Evolutionary conservation across 208 protist species (phyloP), one percentile per base, ranked within the genome.

Genomic region (Trypanosoma boissoni): DNA sequence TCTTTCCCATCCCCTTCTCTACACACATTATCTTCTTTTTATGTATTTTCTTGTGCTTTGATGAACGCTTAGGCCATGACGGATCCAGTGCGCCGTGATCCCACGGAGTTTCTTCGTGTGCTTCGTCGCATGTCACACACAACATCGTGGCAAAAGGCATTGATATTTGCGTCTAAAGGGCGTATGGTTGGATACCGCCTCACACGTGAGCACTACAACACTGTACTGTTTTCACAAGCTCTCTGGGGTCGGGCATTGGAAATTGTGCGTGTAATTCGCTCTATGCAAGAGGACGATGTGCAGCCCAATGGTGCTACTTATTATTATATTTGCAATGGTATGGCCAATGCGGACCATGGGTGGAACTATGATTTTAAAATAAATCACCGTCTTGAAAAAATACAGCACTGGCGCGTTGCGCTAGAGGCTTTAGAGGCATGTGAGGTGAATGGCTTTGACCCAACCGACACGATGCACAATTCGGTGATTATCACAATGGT

Each of bases 401-500:
- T 96, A 56, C 89, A 96, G 68, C 89, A 96, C 72, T 96, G 89
- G 86, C 80, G 89, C 3, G 89, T 96, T 2, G 89, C 89, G 37
- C 51, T 96, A 16, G 77, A 92, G 50, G 89, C 89, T 16, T 65
- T 96, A 44, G 68, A 88, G 28, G 82, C 89, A 39, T 92, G 84
- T 67, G 86, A 93, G 58, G 84, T 68, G 6, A 96, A 96, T 58
- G 89, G 89, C 5, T 96, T 91, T 68, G 89, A 96, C 67, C 65
- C 83, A 1, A 96, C 89, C 7, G 89, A 92, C 68, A 93, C 89
- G 2, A 96, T 96, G 89, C 83, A 94, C 74, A 96, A 96, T 72
- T 91, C 84, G 2, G 86, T 83, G 32, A 80, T 93, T 26, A 78
- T 94, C n/a, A 87, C 89, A 24, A 83, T 88, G 75, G 88, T 79